Conservation (phyloP, 2,329 filamentous ascomycete genomes). For the Arthroderma sp. region DNA sequence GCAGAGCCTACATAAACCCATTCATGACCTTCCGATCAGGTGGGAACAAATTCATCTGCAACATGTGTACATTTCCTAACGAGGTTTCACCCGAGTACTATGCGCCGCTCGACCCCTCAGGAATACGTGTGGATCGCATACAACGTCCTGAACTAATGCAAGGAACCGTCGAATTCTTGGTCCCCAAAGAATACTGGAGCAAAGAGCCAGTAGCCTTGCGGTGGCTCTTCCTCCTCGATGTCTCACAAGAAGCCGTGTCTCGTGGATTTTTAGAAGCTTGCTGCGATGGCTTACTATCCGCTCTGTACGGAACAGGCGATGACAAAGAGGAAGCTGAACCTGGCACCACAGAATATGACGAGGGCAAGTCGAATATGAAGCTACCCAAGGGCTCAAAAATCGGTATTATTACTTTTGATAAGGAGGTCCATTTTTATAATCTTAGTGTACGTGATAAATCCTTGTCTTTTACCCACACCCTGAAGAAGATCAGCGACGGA, state of each 20-base stretch:
- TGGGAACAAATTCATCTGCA: constrained; percentile 94
- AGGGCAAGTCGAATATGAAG: constrained; percentile 42
- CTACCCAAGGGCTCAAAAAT: constrained; percentile 74
- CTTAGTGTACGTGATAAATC: constrained; percentile 52
- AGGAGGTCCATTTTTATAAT: constrained; percentile 97
- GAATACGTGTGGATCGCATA: constrained; percentile 74
- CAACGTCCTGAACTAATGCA: constrained; percentile 79
- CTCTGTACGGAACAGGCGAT: constrained; percentile 59
- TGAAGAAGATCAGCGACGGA: constrained; percentile 8
- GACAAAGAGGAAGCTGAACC: constrained; percentile 31
- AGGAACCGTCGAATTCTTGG: constrained; percentile 89
- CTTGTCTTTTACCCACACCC: background rate
- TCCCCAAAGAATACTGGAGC: constrained; percentile 98
- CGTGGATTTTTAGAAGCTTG: constrained; percentile 83
- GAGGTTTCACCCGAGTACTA: constrained; percentile 90
- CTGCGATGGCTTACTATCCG: constrained; percentile 73
- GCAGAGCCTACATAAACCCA: constrained; percentile 93
- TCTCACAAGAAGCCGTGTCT: constrained; percentile 80
- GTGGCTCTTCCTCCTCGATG: constrained; percentile 87
- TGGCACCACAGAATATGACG: constrained; percentile 28
- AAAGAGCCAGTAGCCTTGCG: constrained; percentile 79
- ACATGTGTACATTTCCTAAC: constrained; percentile 95
- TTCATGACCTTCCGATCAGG: constrained; percentile 96
- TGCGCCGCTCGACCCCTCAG: constrained; percentile 74
- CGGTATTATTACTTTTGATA: constrained; percentile 91